Evolutionary conservation across 2,329 filamentous ascomycete genomes (phyloP), one percentile per base, ranked within the genome.

Genomic region (Cryphonectria japonica): DNA sequence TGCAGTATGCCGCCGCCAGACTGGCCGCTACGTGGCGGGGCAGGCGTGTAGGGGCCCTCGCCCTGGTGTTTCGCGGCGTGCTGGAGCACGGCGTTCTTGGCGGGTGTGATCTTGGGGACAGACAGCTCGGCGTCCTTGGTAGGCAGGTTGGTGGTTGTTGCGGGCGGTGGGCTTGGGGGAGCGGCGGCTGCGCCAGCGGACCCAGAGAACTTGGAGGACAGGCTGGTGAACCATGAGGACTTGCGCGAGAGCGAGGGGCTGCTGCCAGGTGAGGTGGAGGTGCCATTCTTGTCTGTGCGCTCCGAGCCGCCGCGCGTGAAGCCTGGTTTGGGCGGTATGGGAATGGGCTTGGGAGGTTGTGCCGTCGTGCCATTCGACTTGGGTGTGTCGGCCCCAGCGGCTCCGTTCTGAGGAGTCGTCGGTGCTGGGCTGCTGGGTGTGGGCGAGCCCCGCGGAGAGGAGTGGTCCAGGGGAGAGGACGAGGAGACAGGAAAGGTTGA

Each of bases 201-300:
- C 39, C 89, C 90, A 2, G 93, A 94, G 83, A 98, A 97, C 79
- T 97, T 98, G 75, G 93, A 95, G 74, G 94, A 97, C 75, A 98
- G 89, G 78, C 90, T 97, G 70, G 93, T 93, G 77, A 98, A 95
- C 96, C 96, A 99, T 19, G 95, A 97, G 73, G 90, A 91, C 74
- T 94, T 88, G 68, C 89, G 85, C 62, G 84, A 82, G 9, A 83
- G 80, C 1, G 83, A 80, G 26, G 81, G 67, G 76, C 78, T 72
- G 69, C 76, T 22, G 50, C 64, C 64, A 22, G 59, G 67, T 29
- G 59, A 62, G 16, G 29, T 37, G 52, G 81, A 75, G 69, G 76
- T 77, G 70, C 78, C 75, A 69, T 75, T 79, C 76, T 78, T 80
- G 13, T 50, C 46, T 43, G 81, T 79, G 50, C 65, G 52, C 22